Base-by-base conservation (phyloP, 768 basidiomycete species). In the Amanita jacksonii region DNA sequence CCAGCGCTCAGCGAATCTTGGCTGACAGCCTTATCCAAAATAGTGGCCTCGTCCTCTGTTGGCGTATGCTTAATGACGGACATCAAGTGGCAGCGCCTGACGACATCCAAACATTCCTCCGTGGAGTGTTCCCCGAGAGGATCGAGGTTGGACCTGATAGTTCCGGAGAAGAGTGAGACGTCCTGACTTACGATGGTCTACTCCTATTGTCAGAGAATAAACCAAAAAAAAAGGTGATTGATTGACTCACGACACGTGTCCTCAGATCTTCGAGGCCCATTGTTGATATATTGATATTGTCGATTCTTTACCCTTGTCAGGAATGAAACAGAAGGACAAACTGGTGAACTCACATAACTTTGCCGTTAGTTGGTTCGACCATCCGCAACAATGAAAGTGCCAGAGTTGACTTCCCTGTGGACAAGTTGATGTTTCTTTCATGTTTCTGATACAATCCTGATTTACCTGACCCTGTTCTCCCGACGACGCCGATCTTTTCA, bases 141-240 rank as follows among this genome's bases (percentile, higher is more conserved):
- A 51, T 87, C 84, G 16, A 86, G 62, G 52, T 87, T 87, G 57
- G 75, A 80, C 33, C 76, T 67, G 3, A 89, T 71, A 0, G 81
- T 81, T 0, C 85, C 85, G 5, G 77, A 68, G 54, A 87, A 87
- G 3, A 89, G 62, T 0, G 80, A 76, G 1, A 85, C 81, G 42
- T 86, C 84, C 62, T 85, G 82, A 45, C 76, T 79, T 49, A 83
- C 75, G 46, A 85, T 80, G 0, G 82, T 85, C 79, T 83, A 39
- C 18, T 8, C 13, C 30, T 13, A 39, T 6, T 32, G 16, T 45
- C 5, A 49, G 30, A 16, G 18, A 16, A 37, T n/a, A 22, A 18
- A n/a, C n/a, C 8, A 41, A 22, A 38, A 15, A 25, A 38, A 7
- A 7, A 19, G 38, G 38, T 19, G 18, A n/a, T n/a, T n/a, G n/a